Evolutionary conservation across 768 basidiomycete genomes (phyloP), one percentile per base, ranked within the genome.

Genomic region (Amanita pallidorosea): DNA sequence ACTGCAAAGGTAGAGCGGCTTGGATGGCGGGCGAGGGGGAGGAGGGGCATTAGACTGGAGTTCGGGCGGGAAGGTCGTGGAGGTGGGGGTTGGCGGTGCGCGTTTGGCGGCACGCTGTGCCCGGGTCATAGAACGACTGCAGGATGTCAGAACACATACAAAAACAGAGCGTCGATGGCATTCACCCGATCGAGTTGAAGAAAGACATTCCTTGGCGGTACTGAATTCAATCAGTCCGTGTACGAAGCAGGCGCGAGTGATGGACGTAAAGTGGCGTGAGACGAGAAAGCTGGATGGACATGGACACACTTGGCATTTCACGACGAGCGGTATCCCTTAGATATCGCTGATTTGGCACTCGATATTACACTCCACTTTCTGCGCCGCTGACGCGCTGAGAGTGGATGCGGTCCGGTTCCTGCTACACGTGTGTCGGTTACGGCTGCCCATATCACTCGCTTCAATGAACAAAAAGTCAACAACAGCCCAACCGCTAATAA

Each of bases 1-100:
- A 58, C 88, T 88, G 67, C 87, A 92, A 7, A 98, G 74, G 65
- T 94, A 96, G 23, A 98, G 70, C 4, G 88, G 81, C 58, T 86
- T 88, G 35, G 66, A 61, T 27, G 60, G 58, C 22, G 64, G 48
- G 8, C 63, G 53, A 5, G 74, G 73, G 11, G 74, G 71, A 11
- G 74, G 71, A 3, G 70, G 61, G 29, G 65, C 47, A 27, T 48
- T 48, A 54, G 23, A 56, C 63, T 35, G 62, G 58, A 36, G 61
- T 71, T 18, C 69, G 8, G 72, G 71, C 2, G 74, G 67, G 53
- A 79, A 79, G 11, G 78, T 76, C 5, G 78, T 71, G 4, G 84
- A 83, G 4, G 83, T 88, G 11, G 87, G 84, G 0, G 87, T 87
- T 13, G 86, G 76, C 2, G 86, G 80, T 15, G 34, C 3, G 20